Percentiles rank a stretch among this genome's conserved stretches.
Conservation (phyloP, 148 eudicot species). For the Camellia granthamiana region DNA sequence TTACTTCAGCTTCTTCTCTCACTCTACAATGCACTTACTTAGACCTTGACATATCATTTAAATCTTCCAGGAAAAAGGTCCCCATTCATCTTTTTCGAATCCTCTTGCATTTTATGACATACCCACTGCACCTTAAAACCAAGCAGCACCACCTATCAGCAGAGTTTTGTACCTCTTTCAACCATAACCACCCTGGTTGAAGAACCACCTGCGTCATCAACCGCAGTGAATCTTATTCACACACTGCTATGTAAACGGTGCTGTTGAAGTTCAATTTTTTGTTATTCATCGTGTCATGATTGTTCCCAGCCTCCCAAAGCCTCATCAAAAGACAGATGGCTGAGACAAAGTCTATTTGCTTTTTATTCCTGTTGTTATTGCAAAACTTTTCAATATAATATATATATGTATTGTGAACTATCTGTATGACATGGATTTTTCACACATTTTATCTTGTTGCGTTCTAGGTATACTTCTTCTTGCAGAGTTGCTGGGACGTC, state of each 20-base stretch:
- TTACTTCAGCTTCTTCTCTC: no score
- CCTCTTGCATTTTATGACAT: no score
- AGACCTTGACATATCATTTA: no score
- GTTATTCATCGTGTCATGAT: not conserved
- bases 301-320: not conserved
- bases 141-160: no score
- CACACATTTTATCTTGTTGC: conserved; percentile 11
- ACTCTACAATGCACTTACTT: no score
- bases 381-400: not conserved
- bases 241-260: not conserved
- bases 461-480: conserved; percentile 73
- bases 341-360: not conserved
- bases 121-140: no score
- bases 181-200: no score
- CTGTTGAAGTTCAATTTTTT: not conserved
- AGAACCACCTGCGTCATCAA: no score
- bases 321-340: not conserved
- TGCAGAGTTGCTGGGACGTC: conserved; percentile 63
- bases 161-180: no score
- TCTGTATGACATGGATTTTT: conserved; percentile 6
- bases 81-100: no score
- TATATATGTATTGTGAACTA: not conserved
- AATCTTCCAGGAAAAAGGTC: no score
- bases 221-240: no score
- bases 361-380: not conserved